Evolutionary conservation across 306 rosid species (phyloP), one percentile per base, ranked within the genome.

Genomic region (Vigna mungo): DNA sequence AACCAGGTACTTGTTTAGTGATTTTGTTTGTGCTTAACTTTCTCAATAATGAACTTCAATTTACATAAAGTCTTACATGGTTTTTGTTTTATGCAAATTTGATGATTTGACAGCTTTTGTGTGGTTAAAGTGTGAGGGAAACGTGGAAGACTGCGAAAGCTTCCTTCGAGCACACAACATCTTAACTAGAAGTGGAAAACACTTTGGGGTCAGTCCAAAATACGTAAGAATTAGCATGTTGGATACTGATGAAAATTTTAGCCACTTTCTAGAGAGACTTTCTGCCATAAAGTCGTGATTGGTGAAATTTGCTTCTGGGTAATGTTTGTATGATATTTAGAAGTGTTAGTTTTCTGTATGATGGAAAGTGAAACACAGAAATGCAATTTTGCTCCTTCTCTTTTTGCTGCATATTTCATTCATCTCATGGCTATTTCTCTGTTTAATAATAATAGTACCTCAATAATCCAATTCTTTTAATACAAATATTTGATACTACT

Each of bases 201-300:
- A 84, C 41, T 87, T 87, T 80, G 90, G 90, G 14, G 90, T 84
- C 54, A 58, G 84, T 76, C 81, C 82, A 56, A 74, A 79, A 55
- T 79, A 84, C 65, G 90, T 84, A 52, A 87, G 90, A 77, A 53
- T 87, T 63, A 87, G 90, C 70, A 71, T 87, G 88, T 59, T 87
- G 70, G 90, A 87, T 60, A 82, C 82, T 14, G 84, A 87, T 2
- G 86, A 84, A 20, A 87, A 78, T 61, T 87, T 81, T 76, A 34
- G 0, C 13, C 85, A 56, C 2, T 81, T 84, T 77, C 51, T 84
- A 23, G 78, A 84, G 10, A 84, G 87, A 73, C 54, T 84, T 20
- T 82, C 86, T 56, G 18, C 71, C 52, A 78, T 78, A 39, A 27
- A 68, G 37, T 70, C 63, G 3, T 6, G 23, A 44, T 54, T 54